Base-by-base conservation (phyloP, 352 stramenopile species). In the Blastocystis sp. region DNA sequence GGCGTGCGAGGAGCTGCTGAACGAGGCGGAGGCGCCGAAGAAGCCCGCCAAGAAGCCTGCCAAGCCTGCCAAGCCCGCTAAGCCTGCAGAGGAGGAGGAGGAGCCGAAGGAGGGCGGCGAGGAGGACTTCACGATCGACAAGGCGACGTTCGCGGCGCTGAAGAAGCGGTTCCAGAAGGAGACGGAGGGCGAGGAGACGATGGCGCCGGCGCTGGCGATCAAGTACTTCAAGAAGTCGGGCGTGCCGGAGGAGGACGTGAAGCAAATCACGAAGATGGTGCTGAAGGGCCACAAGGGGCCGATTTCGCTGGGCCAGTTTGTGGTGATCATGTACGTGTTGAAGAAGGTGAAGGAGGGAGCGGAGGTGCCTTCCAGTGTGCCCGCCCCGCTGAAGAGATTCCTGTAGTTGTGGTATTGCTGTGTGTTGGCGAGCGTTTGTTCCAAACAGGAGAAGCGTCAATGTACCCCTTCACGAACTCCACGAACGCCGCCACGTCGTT, bases 401-500 rank as follows among this genome's bases (percentile, higher is more conserved):
- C 53, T 88, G 67, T 88, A 88, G 74, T 84, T 48, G 23, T 19
- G 4, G n/a, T 74, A 10, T 28, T 41, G 14, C 10, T 9, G 1
- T 74, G 17, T 34, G 40, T 74, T 34, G 34, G 40, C 17, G 64
- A 17, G 64, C 45, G 64, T 74, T 74, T 74, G 64, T 74, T 48
- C 21, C 5, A 74, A 45, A 62, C 69, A 64, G 23, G 62, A 2
- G 3, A 67, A 19, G 19, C 9, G 52, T 88, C 78, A 1, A 88
- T 45, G 56, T 62, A 91, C 23, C 67, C 89, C 45, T 91, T 66
- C 21, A 94, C 77, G 76, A 95, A 94, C 5, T 48, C 38, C 23
- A 93, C 86, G 41, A 94, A 89, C 38, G 89, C 90, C 89, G 92
- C 90, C 82, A 93, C 90, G 77, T 95, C 93, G 89, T 95, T 92